These are phyloP conservation scores for Porphyrellus cyaneotinctus DNA, from an alignment of 768 basidiomycete species.

Conservation along the genomic window DNA sequence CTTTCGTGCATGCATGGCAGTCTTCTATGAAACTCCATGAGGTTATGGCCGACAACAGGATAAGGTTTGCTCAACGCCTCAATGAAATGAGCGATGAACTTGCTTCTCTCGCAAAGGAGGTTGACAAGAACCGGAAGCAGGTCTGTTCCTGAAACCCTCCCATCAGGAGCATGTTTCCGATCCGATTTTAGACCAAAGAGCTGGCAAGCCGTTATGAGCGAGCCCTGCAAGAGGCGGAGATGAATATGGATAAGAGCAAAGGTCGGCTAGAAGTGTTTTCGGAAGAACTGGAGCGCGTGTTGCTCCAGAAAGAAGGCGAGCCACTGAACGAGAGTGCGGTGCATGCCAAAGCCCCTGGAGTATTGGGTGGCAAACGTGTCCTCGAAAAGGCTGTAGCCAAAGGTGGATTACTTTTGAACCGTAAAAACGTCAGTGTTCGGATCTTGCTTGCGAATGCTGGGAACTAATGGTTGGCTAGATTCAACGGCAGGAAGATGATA, in stretches of 20 bases:
- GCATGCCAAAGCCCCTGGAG: conserved; percentile 55
- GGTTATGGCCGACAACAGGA: conserved; percentile 80
- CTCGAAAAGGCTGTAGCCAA: conserved; percentile 91
- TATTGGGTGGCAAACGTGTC: conserved; percentile 68
- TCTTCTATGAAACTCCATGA: conserved; percentile 86
- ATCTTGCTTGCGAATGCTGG: conserved; percentile 3
- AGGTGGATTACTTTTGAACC: conserved; percentile 84
- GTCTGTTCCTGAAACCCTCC: conserved; percentile 36
- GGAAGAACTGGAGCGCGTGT: conserved; percentile 89
- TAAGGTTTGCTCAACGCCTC: conserved; percentile 80
- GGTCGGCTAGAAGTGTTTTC: conserved; percentile 80
- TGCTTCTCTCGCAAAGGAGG: conserved; percentile 76
- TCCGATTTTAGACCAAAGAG: conserved; percentile 74
- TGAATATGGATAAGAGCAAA: conserved; percentile 84
- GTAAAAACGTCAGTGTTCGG: conserved; percentile 63
- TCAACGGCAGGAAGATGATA: conserved; percentile 92
- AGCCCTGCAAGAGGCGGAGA: conserved; percentile 82
- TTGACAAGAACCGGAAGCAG: conserved; percentile 91
- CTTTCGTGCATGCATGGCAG: conserved; percentile 86
- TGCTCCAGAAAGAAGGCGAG: conserved; percentile 95
- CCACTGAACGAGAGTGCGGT: conserved; percentile 76
- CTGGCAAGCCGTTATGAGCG: conserved; percentile 85
- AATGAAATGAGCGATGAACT: conserved; percentile 99
- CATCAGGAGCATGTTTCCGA: conserved; percentile 3
- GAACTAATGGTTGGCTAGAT: conserved; percentile 44